These are phyloP conservation scores for Tirmania nivea DNA, from an alignment of 495 filamentous ascomycete genomes.

Conservation along the genomic window DNA sequence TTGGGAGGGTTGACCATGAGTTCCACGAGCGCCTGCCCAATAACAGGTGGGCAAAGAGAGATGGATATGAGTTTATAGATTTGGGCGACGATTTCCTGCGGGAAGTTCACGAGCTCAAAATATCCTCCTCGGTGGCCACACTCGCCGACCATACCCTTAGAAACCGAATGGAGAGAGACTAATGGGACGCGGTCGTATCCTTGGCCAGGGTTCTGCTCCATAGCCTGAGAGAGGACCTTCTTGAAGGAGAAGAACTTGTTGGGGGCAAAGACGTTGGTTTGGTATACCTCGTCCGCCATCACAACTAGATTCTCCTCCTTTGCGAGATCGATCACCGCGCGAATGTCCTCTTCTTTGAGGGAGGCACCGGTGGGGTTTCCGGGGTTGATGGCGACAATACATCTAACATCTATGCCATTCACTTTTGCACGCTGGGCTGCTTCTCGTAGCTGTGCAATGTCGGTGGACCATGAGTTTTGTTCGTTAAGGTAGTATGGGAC, in stretches of 20 bases:
- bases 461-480: constrained; percentile 62
- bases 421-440: constrained; percentile 47
- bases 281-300: constrained; percentile 93
- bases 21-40: constrained; percentile 89
- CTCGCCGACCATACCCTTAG: constrained; percentile 96
- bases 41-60: constrained; percentile 80
- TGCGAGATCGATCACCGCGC: constrained; percentile 61
- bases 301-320: constrained; percentile 69
- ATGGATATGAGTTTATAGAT: constrained; percentile 98
- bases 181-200: constrained; percentile 75
- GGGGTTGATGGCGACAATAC: constrained; percentile 92
- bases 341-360: constrained; percentile 54
- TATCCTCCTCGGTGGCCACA: constrained; percentile 94
- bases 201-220: constrained; percentile 41
- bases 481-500: constrained; percentile 91
- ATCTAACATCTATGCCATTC: constrained; percentile 64
- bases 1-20: constrained; percentile 89
- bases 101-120: constrained; percentile 83
- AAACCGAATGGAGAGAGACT: constrained; percentile 62
- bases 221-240: constrained; percentile 61
- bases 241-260: constrained; percentile 93
- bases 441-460: constrained; percentile 48
- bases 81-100: constrained; percentile 63
- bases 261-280: constrained; percentile 77
- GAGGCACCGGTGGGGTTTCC: constrained; percentile 91